Evolutionary conservation across 106 monocot species (phyloP).

Genomic region (Dendrobium chrysotoxum): DNA sequence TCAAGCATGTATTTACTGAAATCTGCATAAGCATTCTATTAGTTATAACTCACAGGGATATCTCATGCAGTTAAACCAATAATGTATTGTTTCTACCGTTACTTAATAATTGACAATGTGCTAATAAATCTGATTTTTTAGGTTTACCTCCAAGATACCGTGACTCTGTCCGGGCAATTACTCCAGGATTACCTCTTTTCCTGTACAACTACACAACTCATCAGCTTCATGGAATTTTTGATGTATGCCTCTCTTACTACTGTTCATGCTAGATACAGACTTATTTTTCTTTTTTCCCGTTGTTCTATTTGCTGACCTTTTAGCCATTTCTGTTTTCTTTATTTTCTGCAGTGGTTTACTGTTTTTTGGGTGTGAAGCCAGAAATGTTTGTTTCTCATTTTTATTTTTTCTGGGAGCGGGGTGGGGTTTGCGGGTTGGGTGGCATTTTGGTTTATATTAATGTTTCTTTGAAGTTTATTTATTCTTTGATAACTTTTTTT

Average conservation of each 20-base stretch:
- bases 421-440: too few species aligned
- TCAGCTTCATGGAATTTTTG: conserved; percentile 55
- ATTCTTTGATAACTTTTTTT: too few species aligned
- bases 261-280: neutral
- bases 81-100: neutral
- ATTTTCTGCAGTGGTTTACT: neutral
- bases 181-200: conserved; percentile 57
- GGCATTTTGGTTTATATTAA: too few species aligned
- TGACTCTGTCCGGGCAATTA: conserved; percentile 57
- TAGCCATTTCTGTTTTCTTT: neutral
- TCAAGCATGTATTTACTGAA: neutral
- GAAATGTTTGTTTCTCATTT: too few species aligned
- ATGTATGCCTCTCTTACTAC: conserved; percentile 17
- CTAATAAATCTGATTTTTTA: conserved; percentile 11
- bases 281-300: neutral
- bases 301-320: neutral
- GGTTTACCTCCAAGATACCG: conserved; percentile 57
- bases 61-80: neutral
- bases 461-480: too few species aligned
- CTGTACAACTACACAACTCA: conserved; percentile 65
- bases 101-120: neutral
- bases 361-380: neutral
- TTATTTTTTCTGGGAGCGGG: too few species aligned
- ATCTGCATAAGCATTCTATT: neutral
- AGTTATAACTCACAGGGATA: neutral